Base-by-base conservation (phyloP, 305 asterid species). In the Coffea humblotiana region DNA sequence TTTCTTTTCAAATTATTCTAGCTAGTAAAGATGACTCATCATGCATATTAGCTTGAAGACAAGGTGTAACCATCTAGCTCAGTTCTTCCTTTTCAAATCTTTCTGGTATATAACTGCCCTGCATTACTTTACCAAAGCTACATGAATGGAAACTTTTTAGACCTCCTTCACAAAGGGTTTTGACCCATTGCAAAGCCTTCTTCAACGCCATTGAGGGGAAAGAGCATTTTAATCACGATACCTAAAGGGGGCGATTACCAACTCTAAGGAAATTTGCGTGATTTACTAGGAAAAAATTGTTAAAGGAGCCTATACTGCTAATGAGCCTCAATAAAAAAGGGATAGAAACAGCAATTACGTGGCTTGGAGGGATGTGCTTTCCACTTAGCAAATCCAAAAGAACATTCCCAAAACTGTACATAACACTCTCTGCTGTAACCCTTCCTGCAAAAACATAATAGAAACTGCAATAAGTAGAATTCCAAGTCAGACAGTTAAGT, bases 381-480 rank as follows among this genome's bases (percentile, higher is more conserved):
- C 98, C 98, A 85, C 99, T 95, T 76, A 95, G 98, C 81, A 95
- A 95, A 91, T 95, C 99, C 88, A 95, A 87, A 84, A 95, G 97
- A 68, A 95, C 97, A n/a, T 98, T 95, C 79, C 98, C 99, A 80
- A 93, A 95, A 90, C 99, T 95, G 87, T 92, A 95, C 78, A 88
- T 92, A 82, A 95, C 99, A 91, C 98, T 95, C 89, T 95, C 97
- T 72, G 86, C 98, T 79, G 98, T 95, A 72, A 95, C 99, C 90
- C 99, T 91, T 74, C 99, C 99, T 95, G 80, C 86, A 88, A 85
- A 65, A 25, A 58, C 10, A 58, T 11, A 58, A 21, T 21, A 6
- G 27, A 23, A 21, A 58, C 64, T 58, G n/a, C 27, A 58, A 23
- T 58, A 58, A 58, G 64, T 23, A 19, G 27, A 58, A 58, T 58